phyloP scores from a whole-genome alignment of 2,329 filamentous ascomycete species.

The Pyrenophora graminea region DNA sequence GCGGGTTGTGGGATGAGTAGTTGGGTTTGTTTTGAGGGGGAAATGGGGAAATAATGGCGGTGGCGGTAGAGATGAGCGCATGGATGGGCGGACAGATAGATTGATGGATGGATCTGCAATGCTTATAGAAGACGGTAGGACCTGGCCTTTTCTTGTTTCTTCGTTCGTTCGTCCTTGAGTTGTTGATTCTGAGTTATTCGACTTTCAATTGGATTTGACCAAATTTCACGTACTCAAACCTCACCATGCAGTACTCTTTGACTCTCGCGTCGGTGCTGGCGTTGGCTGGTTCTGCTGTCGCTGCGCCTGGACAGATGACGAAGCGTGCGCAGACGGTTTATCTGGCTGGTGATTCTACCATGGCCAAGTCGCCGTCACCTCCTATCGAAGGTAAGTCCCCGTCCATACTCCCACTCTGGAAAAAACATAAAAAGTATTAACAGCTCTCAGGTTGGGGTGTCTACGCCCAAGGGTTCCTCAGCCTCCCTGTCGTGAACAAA shows the following conservation, averaged over 20 bases:
- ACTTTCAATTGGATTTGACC: neutral
- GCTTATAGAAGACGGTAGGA: no score
- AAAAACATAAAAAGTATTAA: neutral
- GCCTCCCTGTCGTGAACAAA: constrained; percentile 62
- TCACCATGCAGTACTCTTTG: constrained; percentile 10
- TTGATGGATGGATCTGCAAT: no score
- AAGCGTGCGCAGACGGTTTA: constrained; percentile 54
- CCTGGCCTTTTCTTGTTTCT: no score
- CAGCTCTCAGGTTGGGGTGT: constrained; percentile 63
- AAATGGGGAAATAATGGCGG: no score
- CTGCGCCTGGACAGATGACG: constrained; percentile 27
- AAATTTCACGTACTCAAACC: neutral
- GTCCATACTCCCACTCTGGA: neutral
- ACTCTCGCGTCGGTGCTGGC: constrained; percentile 25
- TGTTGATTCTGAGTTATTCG: neutral
- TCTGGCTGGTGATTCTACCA: constrained; percentile 66
- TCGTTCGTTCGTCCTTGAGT: no score
- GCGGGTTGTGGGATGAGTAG: no score
- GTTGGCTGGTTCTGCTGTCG: constrained; percentile 24
- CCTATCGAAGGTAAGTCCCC: neutral
- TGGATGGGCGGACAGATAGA: no score
- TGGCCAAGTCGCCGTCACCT: constrained; percentile 53
- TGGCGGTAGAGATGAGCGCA: no score
- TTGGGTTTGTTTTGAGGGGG: no score
- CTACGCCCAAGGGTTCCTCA: constrained; percentile 60